Evolutionary conservation across 306 rosid species (phyloP).

Genomic region (Quillaja saponaria): DNA sequence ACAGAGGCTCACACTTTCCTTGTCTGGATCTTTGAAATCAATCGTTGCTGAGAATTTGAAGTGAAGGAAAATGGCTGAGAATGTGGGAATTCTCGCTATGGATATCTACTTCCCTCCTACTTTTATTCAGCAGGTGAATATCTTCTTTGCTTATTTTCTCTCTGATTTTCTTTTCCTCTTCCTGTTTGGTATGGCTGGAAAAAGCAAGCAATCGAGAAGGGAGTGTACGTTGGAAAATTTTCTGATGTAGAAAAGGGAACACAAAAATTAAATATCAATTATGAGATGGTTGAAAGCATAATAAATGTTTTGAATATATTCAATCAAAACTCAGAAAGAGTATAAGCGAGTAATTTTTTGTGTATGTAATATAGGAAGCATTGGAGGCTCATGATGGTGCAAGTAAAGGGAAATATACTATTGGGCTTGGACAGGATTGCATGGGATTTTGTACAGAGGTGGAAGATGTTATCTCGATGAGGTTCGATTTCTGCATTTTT

Average conservation of each 20-base stretch:
- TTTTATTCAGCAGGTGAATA: constrained; percentile 76
- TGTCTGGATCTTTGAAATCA: constrained; percentile 6
- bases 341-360: not conserved
- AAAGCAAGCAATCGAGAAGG: not conserved
- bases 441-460: constrained; percentile 91
- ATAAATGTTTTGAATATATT: too few species aligned
- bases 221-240: not conserved
- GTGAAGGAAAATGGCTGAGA: constrained; percentile 58
- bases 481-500: constrained; percentile 47
- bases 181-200: not conserved
- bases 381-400: constrained; percentile 97
- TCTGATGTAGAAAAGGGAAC: not conserved
- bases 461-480: constrained; percentile 99
- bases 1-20: not conserved
- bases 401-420: constrained; percentile 93
- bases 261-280: not conserved
- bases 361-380: constrained; percentile 53
- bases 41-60: not conserved
- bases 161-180: not conserved
- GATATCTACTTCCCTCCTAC: constrained; percentile 93
- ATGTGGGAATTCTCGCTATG: constrained; percentile 90
- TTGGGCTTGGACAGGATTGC: constrained; percentile 98
- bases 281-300: not conserved
- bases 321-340: not conserved
- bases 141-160: constrained; percentile 19